Evolutionary conservation across 1,284 basidiomycete genomes (phyloP).

Genomic region (Cutaneotrichosporon sp.): DNA sequence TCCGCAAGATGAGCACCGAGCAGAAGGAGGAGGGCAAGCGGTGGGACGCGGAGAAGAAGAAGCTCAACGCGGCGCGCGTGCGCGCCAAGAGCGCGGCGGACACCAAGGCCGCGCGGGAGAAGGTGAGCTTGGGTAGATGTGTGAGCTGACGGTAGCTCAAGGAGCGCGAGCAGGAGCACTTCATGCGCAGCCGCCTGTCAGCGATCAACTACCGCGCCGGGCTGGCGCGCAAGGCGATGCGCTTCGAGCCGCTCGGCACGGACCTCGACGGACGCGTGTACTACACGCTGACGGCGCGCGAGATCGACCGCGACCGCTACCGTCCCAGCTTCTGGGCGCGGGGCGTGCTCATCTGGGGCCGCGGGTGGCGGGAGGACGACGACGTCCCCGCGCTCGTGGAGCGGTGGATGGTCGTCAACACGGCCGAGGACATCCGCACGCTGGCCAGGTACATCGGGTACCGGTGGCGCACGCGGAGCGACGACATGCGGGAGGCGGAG

Average conservation of each 20-base stretch:
- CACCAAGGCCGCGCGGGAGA: slow-evolving; percentile 32
- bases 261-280: slow-evolving; percentile 45
- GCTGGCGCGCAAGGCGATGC: slow-evolving; percentile 23
- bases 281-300: slow-evolving; percentile 34
- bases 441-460: slow-evolving; percentile 35
- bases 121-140: slow-evolving; percentile 22
- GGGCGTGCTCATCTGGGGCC: slow-evolving; percentile 42
- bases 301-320: slow-evolving; percentile 35
- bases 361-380: slow-evolving; percentile 24
- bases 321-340: slow-evolving; percentile 43
- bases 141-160: slow-evolving; percentile 16
- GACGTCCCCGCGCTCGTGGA: slow-evolving; percentile 28
- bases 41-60: slow-evolving; percentile 42
- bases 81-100: slow-evolving; percentile 32
- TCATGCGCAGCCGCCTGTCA: slow-evolving; percentile 19
- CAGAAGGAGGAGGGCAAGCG: slow-evolving; percentile 26
- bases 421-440: slow-evolving; percentile 22
- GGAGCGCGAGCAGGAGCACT: slow-evolving; percentile 27
- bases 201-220: slow-evolving; percentile 32
- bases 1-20: slow-evolving; percentile 9
- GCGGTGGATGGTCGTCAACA: slow-evolving; percentile 45
- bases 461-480: slow-evolving; percentile 18
- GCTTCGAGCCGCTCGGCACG: slow-evolving; percentile 38
- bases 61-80: slow-evolving; percentile 31
- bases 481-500: slow-evolving; percentile 10